phyloP scores from a whole-genome alignment of 345 rosid genomes.

The Odontarrhena argentea region DNA sequence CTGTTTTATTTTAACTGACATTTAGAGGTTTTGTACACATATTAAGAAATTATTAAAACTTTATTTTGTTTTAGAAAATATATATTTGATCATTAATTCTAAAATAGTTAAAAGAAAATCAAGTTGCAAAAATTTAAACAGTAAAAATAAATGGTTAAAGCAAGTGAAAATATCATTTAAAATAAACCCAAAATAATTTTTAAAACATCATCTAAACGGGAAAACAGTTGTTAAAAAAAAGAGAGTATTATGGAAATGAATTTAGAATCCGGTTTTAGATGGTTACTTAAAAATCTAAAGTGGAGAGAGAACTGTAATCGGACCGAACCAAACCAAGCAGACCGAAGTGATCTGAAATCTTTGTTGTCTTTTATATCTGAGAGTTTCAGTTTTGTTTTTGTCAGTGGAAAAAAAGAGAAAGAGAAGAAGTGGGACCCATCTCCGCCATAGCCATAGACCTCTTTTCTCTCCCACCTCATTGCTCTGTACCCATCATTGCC shows the following conservation, averaged over 20 bases:
- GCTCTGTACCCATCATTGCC: conserved; percentile 48
- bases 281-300: background rate
- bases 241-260: background rate
- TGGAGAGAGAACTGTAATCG: background rate
- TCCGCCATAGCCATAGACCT: conserved; percentile 66
- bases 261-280: background rate
- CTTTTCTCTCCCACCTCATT: conserved; percentile 48
- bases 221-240: no score
- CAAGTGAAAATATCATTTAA: no score
- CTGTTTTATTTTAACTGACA: no score
- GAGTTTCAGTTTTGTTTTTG: conserved; percentile 29
- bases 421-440: conserved; percentile 47
- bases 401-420: conserved; percentile 39
- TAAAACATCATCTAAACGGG: no score
- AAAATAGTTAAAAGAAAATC: no score
- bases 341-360: conserved; percentile 2
- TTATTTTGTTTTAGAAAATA: no score
- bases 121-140: no score
- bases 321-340: conserved; percentile 7
- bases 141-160: no score
- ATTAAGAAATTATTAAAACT: no score
- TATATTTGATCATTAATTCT: no score
- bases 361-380: background rate
- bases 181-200: background rate
- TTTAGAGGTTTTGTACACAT: no score